A percentile compares a stretch with the other conserved stretches of the same genome.
Evolutionary conservation across 805 yeast genomes (phyloP).

Genomic region (Saccharomyces jurei): DNA sequence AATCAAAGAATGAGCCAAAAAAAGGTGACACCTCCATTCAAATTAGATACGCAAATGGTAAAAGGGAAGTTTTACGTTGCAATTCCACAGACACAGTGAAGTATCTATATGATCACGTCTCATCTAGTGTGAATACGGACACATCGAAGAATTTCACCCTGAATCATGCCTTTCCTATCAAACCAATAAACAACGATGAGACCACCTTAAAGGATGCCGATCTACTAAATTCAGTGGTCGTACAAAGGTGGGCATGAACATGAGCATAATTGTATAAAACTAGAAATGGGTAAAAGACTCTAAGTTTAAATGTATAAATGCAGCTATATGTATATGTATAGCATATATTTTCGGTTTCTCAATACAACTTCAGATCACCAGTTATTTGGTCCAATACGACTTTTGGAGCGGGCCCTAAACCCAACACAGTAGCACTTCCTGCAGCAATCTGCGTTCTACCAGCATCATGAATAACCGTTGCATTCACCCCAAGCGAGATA

Average conservation of each 20-base stretch:
- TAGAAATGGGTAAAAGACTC: neutral
- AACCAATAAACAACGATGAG: slow-evolving; percentile 51
- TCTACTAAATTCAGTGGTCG: slow-evolving; percentile 73
- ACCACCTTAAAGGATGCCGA: slow-evolving; percentile 66
- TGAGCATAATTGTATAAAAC: slow-evolving; percentile 15
- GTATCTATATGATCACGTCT: slow-evolving; percentile 59
- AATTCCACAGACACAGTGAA: slow-evolving; percentile 57
- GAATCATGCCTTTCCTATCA: slow-evolving; percentile 76
- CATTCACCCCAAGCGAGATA: slow-evolving; percentile 65
- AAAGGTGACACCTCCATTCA: slow-evolving; percentile 71
- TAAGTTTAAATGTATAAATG: slow-evolving; percentile 2
- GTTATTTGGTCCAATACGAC: slow-evolving; percentile 73
- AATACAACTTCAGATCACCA: slow-evolving; percentile 67
- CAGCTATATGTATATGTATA: slow-evolving; percentile 6
- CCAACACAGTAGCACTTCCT: slow-evolving; percentile 93
- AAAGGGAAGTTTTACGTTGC: slow-evolving; percentile 56
- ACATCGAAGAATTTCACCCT: slow-evolving; percentile 48
- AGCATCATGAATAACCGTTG: slow-evolving; percentile 85
- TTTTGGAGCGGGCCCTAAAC: slow-evolving; percentile 94
- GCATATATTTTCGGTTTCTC: slow-evolving; percentile 4
- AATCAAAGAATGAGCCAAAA: slow-evolving; percentile 8
- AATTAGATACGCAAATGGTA: slow-evolving; percentile 77
- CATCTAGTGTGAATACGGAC: slow-evolving; percentile 35
- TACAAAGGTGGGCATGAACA: slow-evolving; percentile 63
- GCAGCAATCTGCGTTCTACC: slow-evolving; percentile 96